Percentiles rank a stretch among this genome's conserved stretches.
These are phyloP conservation scores for Schoenoplectus triqueter DNA, from an alignment of 202 grass and related monocot genomes.

Conservation along the genomic window DNA sequence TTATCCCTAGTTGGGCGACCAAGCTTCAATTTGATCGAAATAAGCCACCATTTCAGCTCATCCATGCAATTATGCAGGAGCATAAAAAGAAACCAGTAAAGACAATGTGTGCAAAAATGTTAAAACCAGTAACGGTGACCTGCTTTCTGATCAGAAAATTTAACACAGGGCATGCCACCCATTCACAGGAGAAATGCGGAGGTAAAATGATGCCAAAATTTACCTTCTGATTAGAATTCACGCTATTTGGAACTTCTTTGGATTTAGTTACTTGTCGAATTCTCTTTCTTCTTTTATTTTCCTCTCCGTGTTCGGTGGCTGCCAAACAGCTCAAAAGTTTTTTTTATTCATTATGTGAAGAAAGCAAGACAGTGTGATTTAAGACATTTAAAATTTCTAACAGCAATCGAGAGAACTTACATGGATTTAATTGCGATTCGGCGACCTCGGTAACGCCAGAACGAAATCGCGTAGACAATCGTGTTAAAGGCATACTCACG, in stretches of 20 bases:
- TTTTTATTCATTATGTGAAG: neutral
- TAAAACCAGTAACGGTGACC: neutral
- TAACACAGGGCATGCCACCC: too few relatives aligned
- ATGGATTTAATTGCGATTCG: slow-evolving; percentile 34
- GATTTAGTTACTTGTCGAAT: slow-evolving; percentile 9
- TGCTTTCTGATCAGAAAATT: too few relatives aligned
- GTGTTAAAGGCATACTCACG: slow-evolving; percentile 35
- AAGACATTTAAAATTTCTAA: neutral
- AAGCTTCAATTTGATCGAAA: neutral
- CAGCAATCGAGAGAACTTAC: neutral
- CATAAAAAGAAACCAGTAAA: neutral
- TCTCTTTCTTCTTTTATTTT: slow-evolving; percentile 45
- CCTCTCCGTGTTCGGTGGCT: slow-evolving; percentile 19
- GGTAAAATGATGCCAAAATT: neutral
- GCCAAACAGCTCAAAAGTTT: slow-evolving; percentile 8
- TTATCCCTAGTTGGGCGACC: neutral
- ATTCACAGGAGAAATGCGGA: neutral
- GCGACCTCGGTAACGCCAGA: neutral
- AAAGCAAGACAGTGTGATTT: neutral
- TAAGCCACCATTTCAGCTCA: neutral
- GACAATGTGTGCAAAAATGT: neutral
- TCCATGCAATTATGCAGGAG: neutral
- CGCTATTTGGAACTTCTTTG: slow-evolving; percentile 14
- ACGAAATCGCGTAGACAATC: slow-evolving; percentile 37
- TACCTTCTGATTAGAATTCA: slow-evolving; percentile 30